A percentile compares a stretch with the other conserved stretches of the same genome.
Conservation (phyloP, 2,329 filamentous ascomycete species). For the Chalaropsis thielavioides region DNA sequence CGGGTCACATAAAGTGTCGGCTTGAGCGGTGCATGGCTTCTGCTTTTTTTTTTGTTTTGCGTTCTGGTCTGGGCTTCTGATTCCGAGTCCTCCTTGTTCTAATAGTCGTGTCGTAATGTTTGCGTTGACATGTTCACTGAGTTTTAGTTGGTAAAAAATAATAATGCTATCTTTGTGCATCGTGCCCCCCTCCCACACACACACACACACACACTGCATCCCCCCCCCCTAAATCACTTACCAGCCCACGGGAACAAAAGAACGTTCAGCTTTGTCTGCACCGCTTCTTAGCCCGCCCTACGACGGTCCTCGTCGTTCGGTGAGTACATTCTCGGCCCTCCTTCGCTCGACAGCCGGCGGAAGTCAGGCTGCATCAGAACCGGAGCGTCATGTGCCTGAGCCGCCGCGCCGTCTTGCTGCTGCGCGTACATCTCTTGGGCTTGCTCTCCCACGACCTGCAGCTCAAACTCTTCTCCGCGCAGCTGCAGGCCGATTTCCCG, state of each 20-base stretch:
- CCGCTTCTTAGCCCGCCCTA: neutral
- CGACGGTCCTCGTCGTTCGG: conserved; percentile 3
- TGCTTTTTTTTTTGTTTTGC: neutral
- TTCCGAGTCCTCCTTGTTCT: neutral
- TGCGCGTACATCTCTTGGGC: conserved; percentile 20
- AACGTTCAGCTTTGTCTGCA: neutral
- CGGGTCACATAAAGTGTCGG: conserved; percentile 9
- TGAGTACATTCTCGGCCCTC: conserved; percentile 20
- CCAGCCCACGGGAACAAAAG: neutral
- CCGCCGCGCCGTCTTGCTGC: conserved; percentile 19
- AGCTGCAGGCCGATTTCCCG: conserved; percentile 19
- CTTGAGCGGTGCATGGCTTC: neutral
- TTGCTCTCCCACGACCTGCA: conserved; percentile 31
- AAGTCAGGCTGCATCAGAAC: conserved; percentile 34
- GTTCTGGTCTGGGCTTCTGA: no score
- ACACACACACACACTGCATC: no score
- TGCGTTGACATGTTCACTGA: neutral
- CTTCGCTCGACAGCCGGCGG: conserved; percentile 25
- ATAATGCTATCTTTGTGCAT: neutral
- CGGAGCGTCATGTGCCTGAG: conserved; percentile 25
- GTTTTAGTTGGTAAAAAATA: neutral
- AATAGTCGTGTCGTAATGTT: neutral
- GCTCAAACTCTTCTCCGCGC: conserved; percentile 33
- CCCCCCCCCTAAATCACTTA: neutral
- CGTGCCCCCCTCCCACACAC: no score